phyloP scores from a whole-genome alignment of 2,329 filamentous ascomycete species.

The Clarireedia sp. region DNA sequence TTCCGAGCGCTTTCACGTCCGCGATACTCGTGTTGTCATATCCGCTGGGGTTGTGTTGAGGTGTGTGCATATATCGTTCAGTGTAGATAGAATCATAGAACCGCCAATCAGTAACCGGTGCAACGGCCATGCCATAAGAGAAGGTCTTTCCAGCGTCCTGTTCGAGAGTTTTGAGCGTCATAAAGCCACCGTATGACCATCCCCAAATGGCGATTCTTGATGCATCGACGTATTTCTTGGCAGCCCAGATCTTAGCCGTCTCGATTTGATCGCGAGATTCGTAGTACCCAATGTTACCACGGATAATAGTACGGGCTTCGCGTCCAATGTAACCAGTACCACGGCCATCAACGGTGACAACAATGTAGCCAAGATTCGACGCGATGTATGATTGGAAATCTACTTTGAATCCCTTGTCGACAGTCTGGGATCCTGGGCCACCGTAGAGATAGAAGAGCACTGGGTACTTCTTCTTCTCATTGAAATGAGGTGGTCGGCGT shows the following conservation, averaged over 20 bases:
- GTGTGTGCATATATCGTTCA: conserved; percentile 94
- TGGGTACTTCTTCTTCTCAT: conserved; percentile 76
- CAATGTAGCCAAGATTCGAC: conserved; percentile 78
- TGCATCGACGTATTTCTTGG: conserved; percentile 74
- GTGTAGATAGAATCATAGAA: conserved; percentile 95
- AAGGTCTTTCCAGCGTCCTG: conserved; percentile 83
- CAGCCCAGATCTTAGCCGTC: conserved; percentile 75
- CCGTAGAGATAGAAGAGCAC: conserved; percentile 94
- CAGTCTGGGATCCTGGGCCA: conserved; percentile 85
- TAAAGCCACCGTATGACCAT: conserved; percentile 96
- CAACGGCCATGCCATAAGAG: conserved; percentile 95
- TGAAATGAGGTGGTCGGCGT: conserved; percentile 82
- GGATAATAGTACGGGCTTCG: conserved; percentile 70
- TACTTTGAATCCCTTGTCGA: conserved; percentile 70
- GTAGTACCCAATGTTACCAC: conserved; percentile 74
- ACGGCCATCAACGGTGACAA: conserved; percentile 88
- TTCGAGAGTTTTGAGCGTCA: conserved; percentile 90
- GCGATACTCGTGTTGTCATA: conserved; percentile 69
- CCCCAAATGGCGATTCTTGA: conserved; percentile 90
- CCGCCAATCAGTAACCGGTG: conserved; percentile 96
- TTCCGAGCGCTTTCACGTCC: conserved; percentile 63
- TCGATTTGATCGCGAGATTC: conserved; percentile 89
- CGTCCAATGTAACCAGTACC: conserved; percentile 89
- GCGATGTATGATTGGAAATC: conserved; percentile 90
- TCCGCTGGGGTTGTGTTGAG: conserved; percentile 69